These are phyloP conservation scores for Flueggea neowawraea DNA, from an alignment of 441 rosid species.

Conservation along the genomic window DNA sequence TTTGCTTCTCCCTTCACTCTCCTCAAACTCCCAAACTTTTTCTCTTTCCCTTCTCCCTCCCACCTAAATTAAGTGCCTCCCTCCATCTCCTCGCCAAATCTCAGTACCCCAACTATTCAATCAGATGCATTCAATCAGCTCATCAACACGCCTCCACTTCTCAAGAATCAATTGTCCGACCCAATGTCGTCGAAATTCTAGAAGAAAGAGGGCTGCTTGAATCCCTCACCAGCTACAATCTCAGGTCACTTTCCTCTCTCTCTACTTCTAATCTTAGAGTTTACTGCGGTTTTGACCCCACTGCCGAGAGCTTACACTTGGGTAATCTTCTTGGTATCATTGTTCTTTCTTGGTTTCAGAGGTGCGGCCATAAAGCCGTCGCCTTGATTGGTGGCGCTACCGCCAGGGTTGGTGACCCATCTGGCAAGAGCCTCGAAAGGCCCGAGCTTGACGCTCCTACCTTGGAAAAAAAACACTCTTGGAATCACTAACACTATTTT, in stretches of 20 bases:
- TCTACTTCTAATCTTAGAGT: constrained; percentile 40
- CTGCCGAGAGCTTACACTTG: constrained; percentile 88
- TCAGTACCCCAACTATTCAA: not conserved
- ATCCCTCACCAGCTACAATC: constrained; percentile 67
- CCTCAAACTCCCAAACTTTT: no score
- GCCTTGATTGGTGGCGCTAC: constrained; percentile 97
- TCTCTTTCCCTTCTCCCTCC: no score
- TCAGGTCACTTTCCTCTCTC: constrained; percentile 54
- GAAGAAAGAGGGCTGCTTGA: constrained; percentile 83
- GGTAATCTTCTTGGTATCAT: constrained; percentile 91
- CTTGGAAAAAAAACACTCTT: constrained; percentile 52
- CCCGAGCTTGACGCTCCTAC: constrained; percentile 66
- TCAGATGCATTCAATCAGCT: constrained; percentile 35
- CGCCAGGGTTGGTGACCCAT: constrained; percentile 88
- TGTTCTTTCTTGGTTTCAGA: constrained; percentile 93
- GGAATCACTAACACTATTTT: constrained; percentile 50
- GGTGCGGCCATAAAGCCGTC: constrained; percentile 79
- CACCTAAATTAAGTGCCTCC: no score
- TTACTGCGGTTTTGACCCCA: constrained; percentile 96
- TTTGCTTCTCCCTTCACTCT: no score
- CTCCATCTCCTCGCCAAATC: no score
- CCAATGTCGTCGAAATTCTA: constrained; percentile 63
- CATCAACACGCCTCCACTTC: constrained; percentile 21
- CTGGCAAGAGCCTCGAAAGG: constrained; percentile 90
- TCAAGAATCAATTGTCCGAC: constrained; percentile 14